Percentiles rank a stretch among this genome's conserved stretches.
Conservation (phyloP, 306 rosid genomes). For the Glycine latifolia region DNA sequence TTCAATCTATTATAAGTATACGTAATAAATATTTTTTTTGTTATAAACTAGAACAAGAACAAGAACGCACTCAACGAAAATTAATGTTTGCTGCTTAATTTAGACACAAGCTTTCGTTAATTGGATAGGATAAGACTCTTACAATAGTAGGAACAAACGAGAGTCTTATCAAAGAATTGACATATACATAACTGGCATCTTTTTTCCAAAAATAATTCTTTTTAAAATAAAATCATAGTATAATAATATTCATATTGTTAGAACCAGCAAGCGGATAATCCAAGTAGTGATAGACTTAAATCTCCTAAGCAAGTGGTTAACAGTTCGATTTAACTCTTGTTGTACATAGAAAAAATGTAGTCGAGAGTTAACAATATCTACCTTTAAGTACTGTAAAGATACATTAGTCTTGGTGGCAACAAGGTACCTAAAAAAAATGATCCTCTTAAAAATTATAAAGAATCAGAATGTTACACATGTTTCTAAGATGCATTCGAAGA, state of each 20-base stretch:
- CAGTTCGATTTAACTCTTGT: no score
- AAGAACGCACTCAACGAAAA: background rate
- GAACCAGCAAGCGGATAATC: no score
- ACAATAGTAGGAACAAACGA: conserved; percentile 14
- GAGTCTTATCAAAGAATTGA: conserved; percentile 15
- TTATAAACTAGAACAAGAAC: background rate
- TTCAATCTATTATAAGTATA: background rate
- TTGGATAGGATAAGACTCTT: conserved; percentile 31
- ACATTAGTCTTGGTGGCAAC: no score
- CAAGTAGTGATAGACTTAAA: no score
- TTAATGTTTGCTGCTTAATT: background rate
- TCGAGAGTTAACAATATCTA: no score
- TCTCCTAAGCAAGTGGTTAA: no score
- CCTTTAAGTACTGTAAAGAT: no score
- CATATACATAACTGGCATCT: background rate
- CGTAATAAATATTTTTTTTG: background rate
- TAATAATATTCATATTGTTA: background rate
- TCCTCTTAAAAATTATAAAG: no score
- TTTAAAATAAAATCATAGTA: background rate
- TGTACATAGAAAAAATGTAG: no score
- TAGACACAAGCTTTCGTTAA: conserved; percentile 4
- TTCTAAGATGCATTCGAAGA: background rate
- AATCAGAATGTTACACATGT: no score
- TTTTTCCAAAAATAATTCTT: background rate
- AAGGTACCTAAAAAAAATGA: no score